phyloP scores from a whole-genome alignment of 2,329 filamentous ascomycete genomes.

The Xylaria sp. region DNA sequence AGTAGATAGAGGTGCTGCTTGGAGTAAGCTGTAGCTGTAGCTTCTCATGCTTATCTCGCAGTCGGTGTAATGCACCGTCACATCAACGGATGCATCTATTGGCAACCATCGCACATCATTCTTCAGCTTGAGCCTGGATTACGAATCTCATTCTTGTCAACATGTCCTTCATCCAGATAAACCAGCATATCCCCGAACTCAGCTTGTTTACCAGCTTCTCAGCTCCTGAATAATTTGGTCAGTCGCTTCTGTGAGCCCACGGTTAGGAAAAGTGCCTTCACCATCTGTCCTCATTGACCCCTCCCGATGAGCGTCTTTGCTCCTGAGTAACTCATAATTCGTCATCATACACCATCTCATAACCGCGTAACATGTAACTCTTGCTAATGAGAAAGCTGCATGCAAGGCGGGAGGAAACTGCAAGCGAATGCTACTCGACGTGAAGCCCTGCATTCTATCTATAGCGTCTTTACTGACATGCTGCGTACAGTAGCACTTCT shows the following conservation, averaged over 20 bases:
- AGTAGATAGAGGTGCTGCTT: not conserved
- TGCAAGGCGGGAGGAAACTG: slow-evolving; percentile 6
- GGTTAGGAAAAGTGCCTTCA: not conserved
- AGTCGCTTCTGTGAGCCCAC: not conserved
- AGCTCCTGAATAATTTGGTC: not conserved
- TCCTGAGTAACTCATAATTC: not conserved
- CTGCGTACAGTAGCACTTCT: not conserved
- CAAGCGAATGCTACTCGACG: slow-evolving; percentile 17
- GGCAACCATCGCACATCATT: not conserved
- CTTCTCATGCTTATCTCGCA: slow-evolving; percentile 3
- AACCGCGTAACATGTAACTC: slow-evolving; percentile 6
- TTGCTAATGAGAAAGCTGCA: slow-evolving; percentile 15
- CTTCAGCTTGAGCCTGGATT: slow-evolving; percentile 3
- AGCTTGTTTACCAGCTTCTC: not conserved
- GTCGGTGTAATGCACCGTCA: slow-evolving; percentile 12
- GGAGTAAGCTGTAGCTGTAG: not conserved
- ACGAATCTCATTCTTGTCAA: not conserved
- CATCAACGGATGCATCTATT: slow-evolving; percentile 15
- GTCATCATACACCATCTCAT: not conserved
- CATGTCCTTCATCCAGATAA: not conserved
- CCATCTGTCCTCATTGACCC: not conserved
- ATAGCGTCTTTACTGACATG: not conserved
- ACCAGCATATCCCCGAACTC: not conserved
- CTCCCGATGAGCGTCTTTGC: not conserved
- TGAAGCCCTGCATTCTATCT: not conserved